Conservation (phyloP, 129 eudicot species). For the Glebionis coronaria region DNA sequence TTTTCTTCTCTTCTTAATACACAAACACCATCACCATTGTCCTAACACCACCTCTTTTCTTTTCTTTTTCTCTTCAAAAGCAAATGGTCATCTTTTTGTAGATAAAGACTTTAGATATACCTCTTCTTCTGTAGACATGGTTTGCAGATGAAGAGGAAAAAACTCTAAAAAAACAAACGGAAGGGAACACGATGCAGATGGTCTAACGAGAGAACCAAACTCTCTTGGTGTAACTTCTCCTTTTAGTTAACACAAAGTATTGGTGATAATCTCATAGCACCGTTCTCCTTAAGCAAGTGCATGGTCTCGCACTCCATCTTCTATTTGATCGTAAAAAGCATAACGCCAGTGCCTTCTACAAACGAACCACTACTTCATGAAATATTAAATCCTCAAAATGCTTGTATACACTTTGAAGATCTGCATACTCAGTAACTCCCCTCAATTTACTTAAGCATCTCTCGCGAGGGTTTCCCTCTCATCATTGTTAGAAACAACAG, state of each 20-base stretch:
- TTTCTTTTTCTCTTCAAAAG: no score
- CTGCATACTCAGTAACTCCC: slow-evolving; percentile 95
- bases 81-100: no score
- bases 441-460: slow-evolving; percentile 87
- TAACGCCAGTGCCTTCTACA: slow-evolving; percentile 89
- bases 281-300: slow-evolving; percentile 83
- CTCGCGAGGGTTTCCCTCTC: slow-evolving; percentile 84
- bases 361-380: slow-evolving; percentile 93
- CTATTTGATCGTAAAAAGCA: slow-evolving; percentile 86
- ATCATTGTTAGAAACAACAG: slow-evolving; percentile 64
- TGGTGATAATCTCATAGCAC: slow-evolving; percentile 77
- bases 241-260: slow-evolving; percentile 74
- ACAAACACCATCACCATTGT: no score
- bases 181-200: slow-evolving; percentile 61
- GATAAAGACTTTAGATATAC: no score
- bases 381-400: slow-evolving; percentile 91
- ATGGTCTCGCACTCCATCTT: slow-evolving; percentile 60
- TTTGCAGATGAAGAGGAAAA: no score
- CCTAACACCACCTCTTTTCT: no score
- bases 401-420: slow-evolving; percentile 84
- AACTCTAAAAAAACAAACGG: no score
- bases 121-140: no score
- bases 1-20: no score
- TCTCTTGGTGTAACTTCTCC: slow-evolving; percentile 65
- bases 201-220: slow-evolving; percentile 76